Conservation (phyloP, 805 yeast genomes). For the Wickerhamomyces chambardii region DNA sequence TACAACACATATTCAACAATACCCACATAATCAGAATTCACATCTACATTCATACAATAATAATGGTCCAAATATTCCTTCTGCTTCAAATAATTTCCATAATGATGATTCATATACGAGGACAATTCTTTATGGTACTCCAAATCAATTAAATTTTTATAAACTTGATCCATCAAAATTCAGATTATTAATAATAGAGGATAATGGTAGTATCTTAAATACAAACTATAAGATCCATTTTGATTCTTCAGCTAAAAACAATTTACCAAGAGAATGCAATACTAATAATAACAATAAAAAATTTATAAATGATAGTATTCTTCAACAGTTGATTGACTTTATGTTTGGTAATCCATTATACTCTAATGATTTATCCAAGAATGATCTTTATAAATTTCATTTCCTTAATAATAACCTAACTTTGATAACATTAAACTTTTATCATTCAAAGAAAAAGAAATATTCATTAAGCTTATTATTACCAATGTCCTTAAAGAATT, state of each 20-base stretch:
- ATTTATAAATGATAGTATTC: no score
- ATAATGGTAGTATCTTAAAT: slow-evolving; percentile 25
- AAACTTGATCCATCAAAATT: slow-evolving; percentile 13
- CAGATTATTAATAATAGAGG: slow-evolving; percentile 26
- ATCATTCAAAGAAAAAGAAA: slow-evolving; percentile 14
- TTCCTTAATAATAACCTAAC: slow-evolving; percentile 13
- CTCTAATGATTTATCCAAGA: slow-evolving; percentile 17
- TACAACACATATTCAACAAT: no score
- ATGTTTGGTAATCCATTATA: slow-evolving; percentile 30
- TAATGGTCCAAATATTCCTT: background rate
- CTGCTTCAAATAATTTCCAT: background rate
- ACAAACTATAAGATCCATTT: slow-evolving; percentile 23
- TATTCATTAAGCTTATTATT: slow-evolving; percentile 25
- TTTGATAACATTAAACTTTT: slow-evolving; percentile 24
- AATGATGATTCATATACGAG: slow-evolving; percentile 17
- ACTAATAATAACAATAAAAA: background rate
- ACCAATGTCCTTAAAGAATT: slow-evolving; percentile 14
- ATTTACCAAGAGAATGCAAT: background rate
- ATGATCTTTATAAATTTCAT: slow-evolving; percentile 17
- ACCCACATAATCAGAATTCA: background rate
- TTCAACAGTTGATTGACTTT: slow-evolving; percentile 23
- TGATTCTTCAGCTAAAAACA: slow-evolving; percentile 19
- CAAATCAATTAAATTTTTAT: slow-evolving; percentile 4
- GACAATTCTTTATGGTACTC: slow-evolving; percentile 17
- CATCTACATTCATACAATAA: background rate